Evolutionary conservation across 2,329 filamentous ascomycete species (phyloP).

Genomic region (Diaporthe vexans): DNA sequence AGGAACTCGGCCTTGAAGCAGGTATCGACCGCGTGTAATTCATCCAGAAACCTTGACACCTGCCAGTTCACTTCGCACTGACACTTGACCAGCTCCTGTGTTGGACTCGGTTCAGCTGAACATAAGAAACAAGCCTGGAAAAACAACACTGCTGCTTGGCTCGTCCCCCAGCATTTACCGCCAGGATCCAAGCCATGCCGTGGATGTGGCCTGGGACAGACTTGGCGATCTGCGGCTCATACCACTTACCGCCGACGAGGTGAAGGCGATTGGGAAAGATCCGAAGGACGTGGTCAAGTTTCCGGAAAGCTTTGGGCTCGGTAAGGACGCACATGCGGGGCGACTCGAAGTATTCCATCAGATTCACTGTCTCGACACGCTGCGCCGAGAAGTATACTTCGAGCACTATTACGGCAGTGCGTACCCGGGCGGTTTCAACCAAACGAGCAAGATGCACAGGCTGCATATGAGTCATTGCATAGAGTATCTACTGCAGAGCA

Average conservation of each 20-base stretch:
- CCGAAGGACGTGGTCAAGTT: constrained; percentile 4
- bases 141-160: neutral
- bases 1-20: neutral
- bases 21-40: neutral
- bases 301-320: constrained; percentile 3
- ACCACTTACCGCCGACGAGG: neutral
- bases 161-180: neutral
- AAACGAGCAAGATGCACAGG: constrained; percentile 10
- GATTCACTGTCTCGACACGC: neutral
- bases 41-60: neutral
- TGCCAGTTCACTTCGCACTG: neutral
- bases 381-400: constrained; percentile 1
- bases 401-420: neutral
- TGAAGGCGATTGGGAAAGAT: constrained; percentile 4
- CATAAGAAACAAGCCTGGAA: neutral
- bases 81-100: constrained; percentile 6
- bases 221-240: constrained; percentile 11
- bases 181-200: neutral
- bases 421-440: neutral
- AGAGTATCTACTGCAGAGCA: neutral
- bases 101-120: neutral
- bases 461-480: neutral
- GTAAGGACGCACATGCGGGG: neutral
- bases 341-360: neutral
- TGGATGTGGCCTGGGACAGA: neutral